phyloP scores from a whole-genome alignment of 2,329 filamentous ascomycete species.

The Clonostachys sp. region DNA sequence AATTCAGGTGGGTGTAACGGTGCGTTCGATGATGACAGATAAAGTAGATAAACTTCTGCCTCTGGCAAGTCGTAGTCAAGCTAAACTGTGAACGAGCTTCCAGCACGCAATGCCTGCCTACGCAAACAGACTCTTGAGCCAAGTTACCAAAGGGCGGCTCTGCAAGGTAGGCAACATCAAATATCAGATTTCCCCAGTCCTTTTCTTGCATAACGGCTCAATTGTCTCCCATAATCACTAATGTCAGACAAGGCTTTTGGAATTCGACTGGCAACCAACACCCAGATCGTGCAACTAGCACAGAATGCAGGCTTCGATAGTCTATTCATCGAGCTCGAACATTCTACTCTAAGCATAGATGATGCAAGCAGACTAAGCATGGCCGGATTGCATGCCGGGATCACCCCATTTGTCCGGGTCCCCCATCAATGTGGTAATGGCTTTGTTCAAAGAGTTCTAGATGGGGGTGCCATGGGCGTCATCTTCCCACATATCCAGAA shows the following conservation, averaged over 20 bases:
- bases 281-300: conserved; percentile 20
- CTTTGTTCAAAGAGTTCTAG: conserved; percentile 8
- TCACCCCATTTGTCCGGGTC: conserved; percentile 10
- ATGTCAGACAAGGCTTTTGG: conserved; percentile 3
- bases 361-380: conserved; percentile 16
- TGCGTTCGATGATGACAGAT: too few species aligned
- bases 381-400: conserved; percentile 12
- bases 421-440: conserved; percentile 8
- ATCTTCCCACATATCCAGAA: conserved; percentile 9
- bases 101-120: too few species aligned
- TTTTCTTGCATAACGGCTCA: too few species aligned
- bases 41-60: too few species aligned
- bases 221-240: too few species aligned
- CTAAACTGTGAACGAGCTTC: too few species aligned
- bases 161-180: too few species aligned
- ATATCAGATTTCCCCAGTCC: too few species aligned
- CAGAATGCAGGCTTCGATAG: conserved; percentile 20
- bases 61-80: too few species aligned
- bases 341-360: conserved; percentile 18
- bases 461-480: conserved; percentile 8
- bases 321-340: conserved; percentile 29
- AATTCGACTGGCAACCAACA: conserved; percentile 15
- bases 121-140: too few species aligned
- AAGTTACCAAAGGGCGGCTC: too few species aligned
- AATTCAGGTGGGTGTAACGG: too few species aligned